Evolutionary conservation across 2,329 filamentous ascomycete species (phyloP), one percentile per base, ranked within the genome.

Genomic region (Hypoxylon sp.): DNA sequence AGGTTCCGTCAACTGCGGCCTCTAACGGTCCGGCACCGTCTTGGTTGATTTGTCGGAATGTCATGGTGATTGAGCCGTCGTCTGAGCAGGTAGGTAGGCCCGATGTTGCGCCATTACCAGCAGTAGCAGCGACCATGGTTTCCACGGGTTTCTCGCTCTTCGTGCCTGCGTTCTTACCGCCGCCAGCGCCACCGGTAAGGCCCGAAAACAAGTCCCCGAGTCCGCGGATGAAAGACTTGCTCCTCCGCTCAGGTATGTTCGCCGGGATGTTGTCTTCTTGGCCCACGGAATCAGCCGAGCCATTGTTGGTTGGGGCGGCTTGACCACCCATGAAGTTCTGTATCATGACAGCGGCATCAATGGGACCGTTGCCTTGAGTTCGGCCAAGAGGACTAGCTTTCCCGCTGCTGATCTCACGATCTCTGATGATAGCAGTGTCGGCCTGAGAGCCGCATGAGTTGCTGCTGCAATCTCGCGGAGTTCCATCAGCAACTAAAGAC

Each of bases 41-140:
- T 78, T 91, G 89, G 84, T 91, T 91, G 81, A 91, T 87, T 81
- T 91, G 87, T 77, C 89, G 88, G 81, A 87, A 91, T 66, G 85
- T 88, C 85, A 91, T 85, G 63, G 82, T 84, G 76, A 92, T 81
- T 28, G 83, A 84, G 67, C 90, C 89, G 60, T 88, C 83, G 64
- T 90, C 87, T 19, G 82, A 79, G 63, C 83, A 84, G 3, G 89
- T 91, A 7, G 90, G 90, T 17, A 91, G 80, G 64, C 89, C 89
- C 10, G 76, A 76, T 0, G 77, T 68, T 11, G 86, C 81, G 58
- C 89, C 90, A 14, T 79, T 72, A 63, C 89, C 89, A 9, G 86
- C 82, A 9, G 84, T 82, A 3, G 83, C 80, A 23, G 84, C 82
- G 48, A 91, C 86, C 62, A 81, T 84, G 4, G 80, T 80, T 80